Conservation (phyloP, 1,284 basidiomycete genomes). For the Ceratorhiza oryzae-sativae region DNA sequence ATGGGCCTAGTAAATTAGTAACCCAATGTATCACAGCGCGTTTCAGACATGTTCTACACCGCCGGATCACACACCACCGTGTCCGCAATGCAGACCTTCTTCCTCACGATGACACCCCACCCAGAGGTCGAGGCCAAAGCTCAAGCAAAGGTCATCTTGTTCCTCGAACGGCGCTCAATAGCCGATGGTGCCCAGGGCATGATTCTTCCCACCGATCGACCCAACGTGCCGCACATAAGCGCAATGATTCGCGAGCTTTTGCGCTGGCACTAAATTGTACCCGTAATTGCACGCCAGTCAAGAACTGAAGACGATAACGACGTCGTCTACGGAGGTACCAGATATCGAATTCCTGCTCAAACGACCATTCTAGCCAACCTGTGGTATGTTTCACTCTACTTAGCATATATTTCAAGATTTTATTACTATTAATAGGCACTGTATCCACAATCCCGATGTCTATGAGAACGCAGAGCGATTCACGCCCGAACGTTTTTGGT, state of each 20-base stretch:
- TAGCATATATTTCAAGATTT: neutral
- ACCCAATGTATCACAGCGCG: neutral
- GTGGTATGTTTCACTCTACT: neutral
- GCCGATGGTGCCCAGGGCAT: neutral
- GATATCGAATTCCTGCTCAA: conserved; percentile 19
- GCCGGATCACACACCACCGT: conserved; percentile 44
- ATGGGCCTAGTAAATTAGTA: neutral
- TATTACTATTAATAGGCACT: neutral
- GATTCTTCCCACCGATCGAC: neutral
- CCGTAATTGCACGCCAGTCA: conserved; percentile 4
- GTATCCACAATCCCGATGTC: conserved; percentile 84
- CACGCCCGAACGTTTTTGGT: conserved; percentile 91
- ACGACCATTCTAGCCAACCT: conserved; percentile 4
- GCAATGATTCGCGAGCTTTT: conserved; percentile 11
- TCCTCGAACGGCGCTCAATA: neutral
- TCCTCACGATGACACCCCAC: conserved; percentile 20
- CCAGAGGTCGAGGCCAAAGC: conserved; percentile 17
- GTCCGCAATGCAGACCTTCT: conserved; percentile 20
- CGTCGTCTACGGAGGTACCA: neutral
- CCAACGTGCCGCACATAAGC: conserved; percentile 7
- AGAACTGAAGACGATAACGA: conserved; percentile 15
- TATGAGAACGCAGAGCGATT: conserved; percentile 90
- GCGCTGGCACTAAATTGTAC: conserved; percentile 17
- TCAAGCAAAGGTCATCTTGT: neutral
- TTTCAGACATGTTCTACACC: conserved; percentile 45